phyloP scores from a whole-genome alignment of 805 yeast genomes.

The Hanseniaspora meyeri region DNA sequence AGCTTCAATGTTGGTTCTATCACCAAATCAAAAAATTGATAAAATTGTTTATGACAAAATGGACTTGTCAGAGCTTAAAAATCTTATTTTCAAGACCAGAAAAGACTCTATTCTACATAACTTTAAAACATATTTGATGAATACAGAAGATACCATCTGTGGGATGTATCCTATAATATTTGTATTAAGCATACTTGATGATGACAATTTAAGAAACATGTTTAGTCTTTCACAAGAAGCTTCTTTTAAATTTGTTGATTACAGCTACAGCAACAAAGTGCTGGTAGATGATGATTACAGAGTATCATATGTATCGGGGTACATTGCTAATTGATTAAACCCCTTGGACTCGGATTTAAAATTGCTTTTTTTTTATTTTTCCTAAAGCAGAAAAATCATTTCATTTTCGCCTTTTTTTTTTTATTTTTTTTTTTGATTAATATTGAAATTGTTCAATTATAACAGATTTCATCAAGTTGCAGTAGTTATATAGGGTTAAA shows the following conservation, averaged over 20 bases:
- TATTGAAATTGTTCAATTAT: not conserved
- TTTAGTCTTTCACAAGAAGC: slow-evolving; percentile 12
- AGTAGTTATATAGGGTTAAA: not conserved
- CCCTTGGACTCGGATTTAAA: not conserved
- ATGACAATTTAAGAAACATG: slow-evolving; percentile 14
- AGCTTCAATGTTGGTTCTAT: slow-evolving; percentile 4
- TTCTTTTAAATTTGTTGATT: slow-evolving; percentile 59
- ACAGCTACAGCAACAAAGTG: slow-evolving; percentile 61
- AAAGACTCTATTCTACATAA: not conserved
- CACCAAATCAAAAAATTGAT: not conserved
- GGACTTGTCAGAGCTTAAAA: not conserved
- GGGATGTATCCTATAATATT: slow-evolving; percentile 76
- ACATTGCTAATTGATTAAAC: slow-evolving; percentile 18
- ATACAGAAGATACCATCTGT: slow-evolving; percentile 82
- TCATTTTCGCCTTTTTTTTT: not conserved
- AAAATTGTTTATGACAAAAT: not conserved
- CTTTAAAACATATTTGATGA: slow-evolving; percentile 60
- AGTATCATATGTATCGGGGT: slow-evolving; percentile 87
- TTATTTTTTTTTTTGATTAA: not conserved
- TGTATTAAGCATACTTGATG: slow-evolving; percentile 38
- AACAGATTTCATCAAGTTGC: too few relatives aligned
- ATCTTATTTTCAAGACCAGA: not conserved
- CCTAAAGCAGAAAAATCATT: not conserved
- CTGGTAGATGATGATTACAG: slow-evolving; percentile 46
- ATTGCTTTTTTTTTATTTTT: not conserved